Percentiles rank a stretch among this genome's conserved stretches.
phyloP scores from a whole-genome alignment of 2,329 filamentous ascomycete genomes.

The Penicillium sp. region DNA sequence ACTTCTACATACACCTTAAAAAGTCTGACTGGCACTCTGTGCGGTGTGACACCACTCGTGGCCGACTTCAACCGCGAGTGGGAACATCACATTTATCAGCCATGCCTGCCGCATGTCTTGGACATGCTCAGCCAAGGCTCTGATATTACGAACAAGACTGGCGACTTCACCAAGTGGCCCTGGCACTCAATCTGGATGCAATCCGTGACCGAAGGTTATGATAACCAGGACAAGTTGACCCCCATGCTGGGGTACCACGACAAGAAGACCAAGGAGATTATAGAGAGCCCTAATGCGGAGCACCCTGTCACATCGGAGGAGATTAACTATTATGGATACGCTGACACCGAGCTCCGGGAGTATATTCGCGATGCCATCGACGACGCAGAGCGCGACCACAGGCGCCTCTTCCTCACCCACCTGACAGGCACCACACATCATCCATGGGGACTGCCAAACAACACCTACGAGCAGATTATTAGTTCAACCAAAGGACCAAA shows the following conservation, averaged over 20 bases:
- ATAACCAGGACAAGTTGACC: slow-evolving; percentile 28
- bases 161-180: slow-evolving; percentile 26
- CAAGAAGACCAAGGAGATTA: slow-evolving; percentile 21
- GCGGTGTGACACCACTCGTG: slow-evolving; percentile 41
- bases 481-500: slow-evolving; percentile 16
- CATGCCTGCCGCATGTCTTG: slow-evolving; percentile 41
- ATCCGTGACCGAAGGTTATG: slow-evolving; percentile 29
- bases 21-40: slow-evolving; percentile 43
- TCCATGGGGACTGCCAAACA: slow-evolving; percentile 25
- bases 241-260: slow-evolving; percentile 24
- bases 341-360: slow-evolving; percentile 22
- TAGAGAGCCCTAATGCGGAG: slow-evolving; percentile 16
- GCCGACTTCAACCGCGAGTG: slow-evolving; percentile 45
- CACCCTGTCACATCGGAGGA: slow-evolving; percentile 14
- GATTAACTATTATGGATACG: slow-evolving; percentile 25
- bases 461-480: slow-evolving; percentile 22
- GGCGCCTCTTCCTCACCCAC: slow-evolving; percentile 30
- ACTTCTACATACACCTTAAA: slow-evolving; percentile 46
- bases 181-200: slow-evolving; percentile 32
- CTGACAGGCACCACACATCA: slow-evolving; percentile 31
- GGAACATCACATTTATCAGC: slow-evolving; percentile 43
- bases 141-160: slow-evolving; percentile 16
- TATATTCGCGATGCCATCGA: slow-evolving; percentile 29
- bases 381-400: slow-evolving; percentile 25
- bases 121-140: slow-evolving; percentile 18